Conservation (phyloP, 75 land plant genomes). For the Cryptomeria japonica region DNA sequence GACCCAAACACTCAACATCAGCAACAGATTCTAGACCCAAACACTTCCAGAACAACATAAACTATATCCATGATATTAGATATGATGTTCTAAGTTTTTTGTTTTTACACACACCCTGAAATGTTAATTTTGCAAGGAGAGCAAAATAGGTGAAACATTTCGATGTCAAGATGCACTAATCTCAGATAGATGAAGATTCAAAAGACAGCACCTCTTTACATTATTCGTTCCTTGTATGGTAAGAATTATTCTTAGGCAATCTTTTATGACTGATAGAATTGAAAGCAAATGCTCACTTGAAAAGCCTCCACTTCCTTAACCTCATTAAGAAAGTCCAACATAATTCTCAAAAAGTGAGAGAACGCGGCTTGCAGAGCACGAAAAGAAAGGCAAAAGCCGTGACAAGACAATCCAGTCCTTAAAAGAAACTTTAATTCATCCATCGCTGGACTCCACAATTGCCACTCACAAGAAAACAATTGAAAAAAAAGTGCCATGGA, state of each 20-base stretch:
- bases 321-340: neutral
- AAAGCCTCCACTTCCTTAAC: neutral
- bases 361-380: neutral
- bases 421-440: neutral
- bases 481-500: neutral
- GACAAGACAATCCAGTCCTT: neutral
- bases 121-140: neutral
- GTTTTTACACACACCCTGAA: too few relatives aligned
- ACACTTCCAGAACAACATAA: too few relatives aligned
- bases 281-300: neutral
- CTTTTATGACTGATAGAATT: neutral
- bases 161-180: neutral
- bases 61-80: too few relatives aligned
- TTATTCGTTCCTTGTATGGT: neutral
- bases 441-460: constrained; percentile 3
- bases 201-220: neutral
- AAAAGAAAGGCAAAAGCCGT: neutral
- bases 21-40: too few relatives aligned
- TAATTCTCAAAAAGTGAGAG: neutral
- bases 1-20: too few relatives aligned
- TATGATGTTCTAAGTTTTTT: too few relatives aligned
- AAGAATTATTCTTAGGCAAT: neutral
- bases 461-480: neutral
- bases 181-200: neutral
- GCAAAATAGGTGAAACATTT: too few relatives aligned